A percentile compares a stretch with the other conserved stretches of the same genome.
Evolutionary conservation across 1,284 basidiomycete genomes (phyloP).

Genomic region (Sutorius eximius): DNA sequence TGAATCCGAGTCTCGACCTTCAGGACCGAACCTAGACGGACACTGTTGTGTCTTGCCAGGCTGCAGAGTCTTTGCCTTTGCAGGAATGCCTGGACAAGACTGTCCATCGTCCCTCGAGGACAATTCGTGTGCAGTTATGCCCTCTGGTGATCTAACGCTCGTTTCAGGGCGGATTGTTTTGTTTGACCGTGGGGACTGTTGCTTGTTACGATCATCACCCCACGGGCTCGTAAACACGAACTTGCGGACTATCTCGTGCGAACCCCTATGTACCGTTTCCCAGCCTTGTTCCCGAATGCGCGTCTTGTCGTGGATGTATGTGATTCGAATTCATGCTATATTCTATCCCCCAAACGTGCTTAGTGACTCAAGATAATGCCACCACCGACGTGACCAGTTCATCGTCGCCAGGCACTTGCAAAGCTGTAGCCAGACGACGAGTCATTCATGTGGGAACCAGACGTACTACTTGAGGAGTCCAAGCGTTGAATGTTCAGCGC

Average conservation of each 20-base stretch:
- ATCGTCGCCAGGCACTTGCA: constrained; percentile 6
- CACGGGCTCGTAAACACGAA: constrained; percentile 11
- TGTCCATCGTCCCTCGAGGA: constrained; percentile 23
- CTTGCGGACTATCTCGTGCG: constrained; percentile 30
- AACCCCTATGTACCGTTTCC: constrained; percentile 30
- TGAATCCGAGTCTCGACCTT: constrained; percentile 15
- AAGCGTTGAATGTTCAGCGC: neutral
- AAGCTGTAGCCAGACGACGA: constrained; percentile 16
- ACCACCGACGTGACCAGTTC: constrained; percentile 11
- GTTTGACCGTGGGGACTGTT: constrained; percentile 18
- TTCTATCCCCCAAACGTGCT: neutral
- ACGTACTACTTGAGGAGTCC: too few species aligned
- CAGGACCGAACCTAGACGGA: constrained; percentile 24
- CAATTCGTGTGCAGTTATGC: constrained; percentile 29
- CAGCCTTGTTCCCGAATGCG: constrained; percentile 9
- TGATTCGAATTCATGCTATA: constrained; percentile 8
- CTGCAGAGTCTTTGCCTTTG: constrained; percentile 24
- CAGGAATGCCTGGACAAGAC: constrained; percentile 21
- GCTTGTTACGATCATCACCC: constrained; percentile 14
- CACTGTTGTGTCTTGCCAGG: constrained; percentile 26
- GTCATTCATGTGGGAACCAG: constrained; percentile 11
- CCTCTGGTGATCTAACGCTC: constrained; percentile 21
- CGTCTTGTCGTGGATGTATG: constrained; percentile 12
- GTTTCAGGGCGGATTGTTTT: constrained; percentile 23
- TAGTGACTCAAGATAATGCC: constrained; percentile 15